Evolutionary conservation across 2,329 filamentous ascomycete species (phyloP), one percentile per base, ranked within the genome.

Genomic region (Coniochaeta ligniaria): DNA sequence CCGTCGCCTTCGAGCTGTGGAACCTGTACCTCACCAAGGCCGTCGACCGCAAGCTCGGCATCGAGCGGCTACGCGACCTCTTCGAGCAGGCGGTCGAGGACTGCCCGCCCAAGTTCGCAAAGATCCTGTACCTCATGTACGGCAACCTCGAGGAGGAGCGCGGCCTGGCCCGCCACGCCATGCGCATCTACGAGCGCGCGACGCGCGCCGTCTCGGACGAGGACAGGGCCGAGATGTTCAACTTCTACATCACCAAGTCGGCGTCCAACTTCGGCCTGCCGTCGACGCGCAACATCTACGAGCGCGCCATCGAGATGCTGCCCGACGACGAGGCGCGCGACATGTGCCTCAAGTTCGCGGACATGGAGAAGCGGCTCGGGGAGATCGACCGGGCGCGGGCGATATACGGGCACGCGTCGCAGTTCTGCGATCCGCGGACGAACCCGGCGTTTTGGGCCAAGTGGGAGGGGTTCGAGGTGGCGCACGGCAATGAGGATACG

Each of bases 191-290:
- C 75, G 96, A 99, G 77, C 89, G 95, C 61, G 95, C 95, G 8
- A 99, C 95, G 6, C 87, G 95, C 35, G 93, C 94, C 14, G 96
- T 99, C 3, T 89, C 91, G 16, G 95, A 99, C 69, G 94, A 97
- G 70, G 94, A 99, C 73, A 84, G 92, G 59, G 88, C 93, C 62
- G 92, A 96, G 69, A 97, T 99, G 93, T 99, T 97, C 79, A 95
- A 96, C 74, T 96, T 98, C 72, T 99, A 99, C 79, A 97, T 99
- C 71, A 98, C 94, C 61, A 98, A 99, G 74, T 97, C 93, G 0
- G 95, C 95, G 1, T 96, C 92, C 22, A 99, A 99, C 75, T 99
- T 99, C 70, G 95, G 96, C 35, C 84, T 99, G 58, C 93, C 95
- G 0, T 98, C 95, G 0, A 97, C 95, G 3, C 82, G 95, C 58